Evolutionary conservation across 192 early-diverging fungal genomes (phyloP).

Genomic region (Dissophora ornata): DNA sequence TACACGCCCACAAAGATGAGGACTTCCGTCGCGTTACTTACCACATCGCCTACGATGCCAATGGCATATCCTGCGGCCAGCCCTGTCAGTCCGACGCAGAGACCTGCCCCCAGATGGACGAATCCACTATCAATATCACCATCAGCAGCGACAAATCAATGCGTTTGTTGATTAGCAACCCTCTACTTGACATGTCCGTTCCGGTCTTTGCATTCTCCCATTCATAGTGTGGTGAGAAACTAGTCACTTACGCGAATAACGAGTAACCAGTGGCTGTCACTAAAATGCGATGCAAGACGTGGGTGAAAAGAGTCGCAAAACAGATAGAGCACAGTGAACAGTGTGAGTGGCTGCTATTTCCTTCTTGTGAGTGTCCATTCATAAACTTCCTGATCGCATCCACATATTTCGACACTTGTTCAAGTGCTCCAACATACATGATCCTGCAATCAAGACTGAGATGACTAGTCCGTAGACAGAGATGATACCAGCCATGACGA

Average conservation of each 20-base stretch:
- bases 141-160: no score
- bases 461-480: constrained; percentile 98
- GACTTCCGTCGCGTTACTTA: no score
- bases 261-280: constrained; percentile 43
- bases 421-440: constrained; percentile 66
- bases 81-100: constrained; percentile 90
- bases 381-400: no score
- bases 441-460: constrained; percentile 88
- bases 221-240: no score
- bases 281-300: no score
- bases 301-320: no score
- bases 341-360: not conserved
- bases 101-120: constrained; percentile 92
- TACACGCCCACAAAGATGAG: no score
- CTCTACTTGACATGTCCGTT: no score
- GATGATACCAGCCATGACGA: constrained; percentile 99
- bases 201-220: no score
- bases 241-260: constrained; percentile 56
- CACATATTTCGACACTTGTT: no score
- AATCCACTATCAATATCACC: no score
- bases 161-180: no score
- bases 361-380: not conserved
- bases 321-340: not conserved
- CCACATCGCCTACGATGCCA: constrained; percentile 96
- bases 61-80: constrained; percentile 97